Evolutionary conservation across 305 asterid species (phyloP).

Genomic region (Fraxinus greggii): DNA sequence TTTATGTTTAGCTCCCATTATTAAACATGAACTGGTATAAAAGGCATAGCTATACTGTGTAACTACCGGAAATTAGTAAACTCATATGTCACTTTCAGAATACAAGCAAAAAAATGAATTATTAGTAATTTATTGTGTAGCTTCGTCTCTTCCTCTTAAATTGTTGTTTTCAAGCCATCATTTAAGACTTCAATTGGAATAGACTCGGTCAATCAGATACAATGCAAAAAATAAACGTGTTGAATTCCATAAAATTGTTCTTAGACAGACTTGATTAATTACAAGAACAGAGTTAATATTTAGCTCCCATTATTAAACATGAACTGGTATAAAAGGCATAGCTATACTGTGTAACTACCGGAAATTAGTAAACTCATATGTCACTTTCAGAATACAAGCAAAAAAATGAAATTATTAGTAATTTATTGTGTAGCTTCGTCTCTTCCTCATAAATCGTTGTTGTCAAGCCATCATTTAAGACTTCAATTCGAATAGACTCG

Average conservation of each 20-base stretch:
- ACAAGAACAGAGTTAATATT: too few relatives aligned
- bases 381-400: neutral
- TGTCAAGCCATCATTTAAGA: neutral
- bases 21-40: neutral
- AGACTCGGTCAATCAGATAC: neutral
- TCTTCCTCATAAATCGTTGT: neutral
- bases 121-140: neutral
- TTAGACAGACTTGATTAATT: neutral
- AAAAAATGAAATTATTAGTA: neutral
- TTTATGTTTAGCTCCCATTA: neutral
- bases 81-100: neutral
- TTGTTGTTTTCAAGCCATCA: neutral
- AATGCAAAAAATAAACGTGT: neutral
- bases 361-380: neutral
- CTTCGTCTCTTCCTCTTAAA: neutral
- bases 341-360: neutral
- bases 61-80: neutral
- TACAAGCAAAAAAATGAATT: neutral
- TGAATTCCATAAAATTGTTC: neutral
- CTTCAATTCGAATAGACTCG: neutral
- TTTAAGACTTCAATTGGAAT: neutral
- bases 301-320: neutral
- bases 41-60: neutral
- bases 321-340: neutral
- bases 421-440: neutral